Evolutionary conservation across 345 rosid species (phyloP).

Genomic region (Garcia nutans): DNA sequence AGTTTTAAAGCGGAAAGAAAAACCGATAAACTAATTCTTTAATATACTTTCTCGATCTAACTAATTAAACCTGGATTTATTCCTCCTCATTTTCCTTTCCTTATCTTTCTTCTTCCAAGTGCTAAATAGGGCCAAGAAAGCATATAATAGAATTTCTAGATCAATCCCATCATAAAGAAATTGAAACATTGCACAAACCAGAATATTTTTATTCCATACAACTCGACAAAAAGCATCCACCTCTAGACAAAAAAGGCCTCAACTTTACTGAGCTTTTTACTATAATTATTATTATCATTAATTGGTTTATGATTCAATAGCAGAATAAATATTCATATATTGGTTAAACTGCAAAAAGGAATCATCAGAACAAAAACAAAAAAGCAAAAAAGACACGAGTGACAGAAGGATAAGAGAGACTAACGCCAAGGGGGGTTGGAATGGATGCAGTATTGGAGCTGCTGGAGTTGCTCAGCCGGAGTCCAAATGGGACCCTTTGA

Average conservation of each 20-base stretch:
- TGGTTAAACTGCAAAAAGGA: neutral
- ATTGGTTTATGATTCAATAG: conserved; percentile 21
- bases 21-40: no score
- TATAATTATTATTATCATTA: neutral
- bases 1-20: no score
- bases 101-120: no score
- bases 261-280: conserved; percentile 1
- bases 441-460: conserved; percentile 94
- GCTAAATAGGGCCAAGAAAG: neutral
- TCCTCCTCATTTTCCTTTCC: no score
- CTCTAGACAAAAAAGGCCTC: conserved; percentile 2
- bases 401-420: conserved; percentile 36
- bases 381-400: conserved; percentile 5
- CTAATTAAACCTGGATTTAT: no score
- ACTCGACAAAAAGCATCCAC: neutral
- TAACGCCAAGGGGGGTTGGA: conserved; percentile 97
- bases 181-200: conserved; percentile 16
- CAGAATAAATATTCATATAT: neutral
- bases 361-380: neutral
- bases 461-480: conserved; percentile 89
- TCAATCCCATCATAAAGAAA: conserved; percentile 7
- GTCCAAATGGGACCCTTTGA: conserved; percentile 63
- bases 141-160: neutral
- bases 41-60: no score
- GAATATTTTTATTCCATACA: neutral